These are phyloP conservation scores for Podosphaera xanthii DNA, from an alignment of 2,329 filamentous ascomycete genomes.

Conservation along the genomic window DNA sequence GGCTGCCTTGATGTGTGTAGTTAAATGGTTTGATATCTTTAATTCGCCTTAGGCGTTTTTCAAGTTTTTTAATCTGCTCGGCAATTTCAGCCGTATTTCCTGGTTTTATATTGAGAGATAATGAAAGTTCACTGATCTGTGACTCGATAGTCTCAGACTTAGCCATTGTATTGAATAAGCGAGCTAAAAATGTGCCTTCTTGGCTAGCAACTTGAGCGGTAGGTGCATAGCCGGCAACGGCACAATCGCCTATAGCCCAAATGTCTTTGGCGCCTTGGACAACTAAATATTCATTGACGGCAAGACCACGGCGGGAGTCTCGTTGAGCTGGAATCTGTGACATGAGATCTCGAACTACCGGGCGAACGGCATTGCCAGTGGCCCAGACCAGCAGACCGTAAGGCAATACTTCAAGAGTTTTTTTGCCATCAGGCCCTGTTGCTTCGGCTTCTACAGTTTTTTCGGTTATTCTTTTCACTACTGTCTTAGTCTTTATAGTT, in stretches of 20 bases:
- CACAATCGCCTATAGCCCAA: constrained; percentile 95
- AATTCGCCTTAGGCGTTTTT: constrained; percentile 68
- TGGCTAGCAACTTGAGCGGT: constrained; percentile 92
- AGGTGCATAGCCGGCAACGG: constrained; percentile 88
- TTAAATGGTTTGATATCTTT: constrained; percentile 95
- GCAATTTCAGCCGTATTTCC: constrained; percentile 44
- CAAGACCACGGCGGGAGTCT: constrained; percentile 79
- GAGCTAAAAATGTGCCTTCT: constrained; percentile 84
- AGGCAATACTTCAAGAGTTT: constrained; percentile 59
- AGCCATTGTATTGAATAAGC: constrained; percentile 97
- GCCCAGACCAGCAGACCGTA: constrained; percentile 97
- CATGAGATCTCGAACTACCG: constrained; percentile 80
- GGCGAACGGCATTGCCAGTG: constrained; percentile 83
- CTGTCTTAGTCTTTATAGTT: constrained; percentile 91
- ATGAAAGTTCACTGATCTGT: constrained; percentile 47
- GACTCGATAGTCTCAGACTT: constrained; percentile 68
- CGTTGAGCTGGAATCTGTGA: constrained; percentile 79
- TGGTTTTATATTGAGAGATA: constrained; percentile 34
- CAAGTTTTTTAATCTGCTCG: constrained; percentile 58
- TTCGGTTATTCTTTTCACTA: constrained; percentile 92
- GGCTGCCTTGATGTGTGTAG: constrained; percentile 90
- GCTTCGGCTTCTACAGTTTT: constrained; percentile 82
- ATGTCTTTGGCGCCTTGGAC: constrained; percentile 93
- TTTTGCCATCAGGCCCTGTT: constrained; percentile 61
- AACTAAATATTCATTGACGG: constrained; percentile 95